Base-by-base conservation (phyloP, 225 moss, liverwort and hornwort genomes). In the Bryum argenteum region DNA sequence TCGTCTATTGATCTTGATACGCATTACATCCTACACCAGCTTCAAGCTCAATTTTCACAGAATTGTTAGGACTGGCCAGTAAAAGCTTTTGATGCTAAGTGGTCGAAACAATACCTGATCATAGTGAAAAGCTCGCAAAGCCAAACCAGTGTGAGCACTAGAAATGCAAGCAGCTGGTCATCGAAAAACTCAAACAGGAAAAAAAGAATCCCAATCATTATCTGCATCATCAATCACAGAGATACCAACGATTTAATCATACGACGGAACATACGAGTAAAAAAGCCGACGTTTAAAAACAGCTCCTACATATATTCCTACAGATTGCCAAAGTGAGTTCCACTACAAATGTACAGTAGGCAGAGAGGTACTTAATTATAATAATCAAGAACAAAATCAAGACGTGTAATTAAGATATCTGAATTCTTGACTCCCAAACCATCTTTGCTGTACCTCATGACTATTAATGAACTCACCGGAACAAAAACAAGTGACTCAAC, bases 171-270 rank as follows among this genome's bases (percentile, higher is more conserved):
- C 62, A 93, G 85, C 77, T 93, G 93, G 62, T 93, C 93, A 63
- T 93, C 93, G 59, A 93, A 93, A 78, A 93, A 93, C 79, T 93
- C 93, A 63, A 93, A 93, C 56, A 93, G 79, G 71, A 93, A 93
- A 62, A 93, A 93, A 1, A 93, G 79, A 62, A 93, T 93, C 53
- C 93, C 93, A 43, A 93, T 93, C 93, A 93, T 93, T 66, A 93
- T 93, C 93, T 93, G 93, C 82, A 79, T 65, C 18, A 57, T 15
- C 69, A 69, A 41, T 22, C 41, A 23, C 7, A 41, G 19, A 20
- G 28, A 21, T 37, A 22, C 43, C 22, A 22, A 69, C 42, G 8
- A 14, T 56, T 55, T 55, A 43, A 69, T 42, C 40, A 20, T 22
- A 22, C 22, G 22, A 24, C 23, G 5, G 10, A 43, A 42, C 56